phyloP scores from a whole-genome alignment of 2,329 filamentous ascomycete species.

The Sporothrix sp. region DNA sequence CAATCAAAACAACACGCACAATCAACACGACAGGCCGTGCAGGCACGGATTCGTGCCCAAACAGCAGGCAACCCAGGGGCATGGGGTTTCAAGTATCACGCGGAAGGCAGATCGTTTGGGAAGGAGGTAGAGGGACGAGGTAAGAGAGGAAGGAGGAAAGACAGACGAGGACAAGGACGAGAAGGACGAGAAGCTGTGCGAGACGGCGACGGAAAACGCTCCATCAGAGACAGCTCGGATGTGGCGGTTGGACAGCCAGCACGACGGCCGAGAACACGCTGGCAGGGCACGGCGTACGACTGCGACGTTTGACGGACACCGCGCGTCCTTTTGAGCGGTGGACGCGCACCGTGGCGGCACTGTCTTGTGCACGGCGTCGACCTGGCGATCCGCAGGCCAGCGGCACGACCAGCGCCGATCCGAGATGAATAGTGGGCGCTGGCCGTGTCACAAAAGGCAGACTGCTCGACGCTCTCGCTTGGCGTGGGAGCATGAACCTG shows the following conservation, averaged over 20 bases:
- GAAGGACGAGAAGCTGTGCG: no score
- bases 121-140: no score
- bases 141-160: no score
- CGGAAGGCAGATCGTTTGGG: slow-evolving; percentile 1
- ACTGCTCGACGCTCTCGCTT: no score
- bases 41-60: no score
- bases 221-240: slow-evolving; percentile 10
- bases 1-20: slow-evolving; percentile 7
- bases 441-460: background rate
- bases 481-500: no score
- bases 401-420: slow-evolving; percentile 2
- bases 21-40: background rate
- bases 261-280: no score
- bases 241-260: no score
- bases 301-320: no score
- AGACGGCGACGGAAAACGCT: background rate
- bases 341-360: slow-evolving; percentile 1
- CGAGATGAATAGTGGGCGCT: slow-evolving; percentile 6
- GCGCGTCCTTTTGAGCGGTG: background rate
- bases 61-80: no score
- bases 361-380: background rate
- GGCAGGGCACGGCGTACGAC: no score
- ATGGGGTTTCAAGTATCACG: no score
- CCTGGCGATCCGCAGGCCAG: background rate
- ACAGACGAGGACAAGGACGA: background rate